A percentile compares a stretch with the other conserved stretches of the same genome.
phyloP scores from a whole-genome alignment of 257 asterid genomes.

The Galeopsis tetrahit region DNA sequence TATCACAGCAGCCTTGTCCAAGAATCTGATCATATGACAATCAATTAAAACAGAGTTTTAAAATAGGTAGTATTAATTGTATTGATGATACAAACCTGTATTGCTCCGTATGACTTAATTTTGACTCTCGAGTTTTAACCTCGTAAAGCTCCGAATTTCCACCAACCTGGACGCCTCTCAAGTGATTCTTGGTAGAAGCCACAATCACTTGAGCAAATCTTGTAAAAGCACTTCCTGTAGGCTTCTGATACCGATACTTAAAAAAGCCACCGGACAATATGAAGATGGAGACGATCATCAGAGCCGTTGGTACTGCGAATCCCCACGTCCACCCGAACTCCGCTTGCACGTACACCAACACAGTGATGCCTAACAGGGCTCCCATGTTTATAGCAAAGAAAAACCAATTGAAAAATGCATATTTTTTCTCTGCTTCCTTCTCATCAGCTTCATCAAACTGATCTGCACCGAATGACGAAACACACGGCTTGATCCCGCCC shows the following conservation, averaged over 20 bases:
- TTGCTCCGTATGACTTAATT: slow-evolving; percentile 60
- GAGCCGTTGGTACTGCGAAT: slow-evolving; percentile 59
- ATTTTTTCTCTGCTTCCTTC: slow-evolving; percentile 61
- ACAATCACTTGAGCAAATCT: slow-evolving; percentile 69
- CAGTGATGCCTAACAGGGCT: slow-evolving; percentile 72
- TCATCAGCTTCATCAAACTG: slow-evolving; percentile 65
- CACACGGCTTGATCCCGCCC: slow-evolving; percentile 87
- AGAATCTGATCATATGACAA: slow-evolving; percentile 44
- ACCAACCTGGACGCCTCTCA: slow-evolving; percentile 49
- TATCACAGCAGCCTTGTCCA: slow-evolving; percentile 71
- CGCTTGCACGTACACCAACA: slow-evolving; percentile 63
- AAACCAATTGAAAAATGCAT: slow-evolving; percentile 83
- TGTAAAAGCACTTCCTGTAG: slow-evolving; percentile 82
- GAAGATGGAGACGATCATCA: slow-evolving; percentile 52
- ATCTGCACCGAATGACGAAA: slow-evolving; percentile 80
- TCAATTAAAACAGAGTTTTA: neutral
- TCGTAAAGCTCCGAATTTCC: slow-evolving; percentile 47
- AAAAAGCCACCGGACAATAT: slow-evolving; percentile 51
- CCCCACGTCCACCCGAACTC: slow-evolving; percentile 80
- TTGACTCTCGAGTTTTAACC: slow-evolving; percentile 57
- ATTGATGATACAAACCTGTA: slow-evolving; percentile 52
- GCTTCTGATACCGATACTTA: slow-evolving; percentile 73
- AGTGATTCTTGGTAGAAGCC: slow-evolving; percentile 57
- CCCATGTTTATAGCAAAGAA: slow-evolving; percentile 88
- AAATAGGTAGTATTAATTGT: too few relatives aligned